Percentiles rank a stretch among this genome's conserved stretches.
Conservation (phyloP, 495 filamentous ascomycete genomes). For the Pseudomonodictys pantanalensis region DNA sequence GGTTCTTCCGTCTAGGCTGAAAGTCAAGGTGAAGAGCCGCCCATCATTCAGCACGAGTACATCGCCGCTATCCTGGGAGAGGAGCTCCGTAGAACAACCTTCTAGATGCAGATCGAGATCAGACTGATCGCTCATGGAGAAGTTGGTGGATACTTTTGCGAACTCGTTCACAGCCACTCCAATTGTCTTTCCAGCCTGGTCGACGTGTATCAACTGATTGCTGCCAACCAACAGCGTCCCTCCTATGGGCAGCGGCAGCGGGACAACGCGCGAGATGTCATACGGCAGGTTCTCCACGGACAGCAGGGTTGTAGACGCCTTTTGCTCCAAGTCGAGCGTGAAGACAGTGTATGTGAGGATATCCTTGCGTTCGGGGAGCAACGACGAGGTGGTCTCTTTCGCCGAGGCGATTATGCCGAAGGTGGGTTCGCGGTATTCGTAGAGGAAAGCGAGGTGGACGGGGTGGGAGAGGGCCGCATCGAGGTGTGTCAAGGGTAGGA, state of each 20-base stretch:
- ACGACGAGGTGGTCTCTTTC: conserved; percentile 63
- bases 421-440: conserved; percentile 96
- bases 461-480: conserved; percentile 84
- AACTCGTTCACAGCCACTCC: conserved; percentile 94
- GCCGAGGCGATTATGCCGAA: conserved; percentile 89
- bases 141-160: conserved; percentile 72
- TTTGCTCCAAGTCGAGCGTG: conserved; percentile 89
- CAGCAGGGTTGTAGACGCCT: conserved; percentile 86
- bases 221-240: conserved; percentile 81
- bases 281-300: conserved; percentile 82
- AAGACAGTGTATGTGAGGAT: conserved; percentile 86
- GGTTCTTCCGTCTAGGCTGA: conserved; percentile 87
- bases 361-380: conserved; percentile 77
- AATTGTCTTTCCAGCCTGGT: conserved; percentile 90
- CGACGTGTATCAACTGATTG: conserved; percentile 92
- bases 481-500: conserved; percentile 77
- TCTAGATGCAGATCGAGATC: conserved; percentile 78
- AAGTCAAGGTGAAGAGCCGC: conserved; percentile 69
- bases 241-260: conserved; percentile 81
- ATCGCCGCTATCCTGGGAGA: conserved; percentile 72
- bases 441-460: conserved; percentile 85
- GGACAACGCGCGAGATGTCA: conserved; percentile 80
- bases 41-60: conserved; percentile 80
- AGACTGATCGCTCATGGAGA: conserved; percentile 79
- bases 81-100: conserved; percentile 71